Evolutionary conservation across 129 eudicot species (phyloP).

Genomic region (Heracleum sosnowskyi): DNA sequence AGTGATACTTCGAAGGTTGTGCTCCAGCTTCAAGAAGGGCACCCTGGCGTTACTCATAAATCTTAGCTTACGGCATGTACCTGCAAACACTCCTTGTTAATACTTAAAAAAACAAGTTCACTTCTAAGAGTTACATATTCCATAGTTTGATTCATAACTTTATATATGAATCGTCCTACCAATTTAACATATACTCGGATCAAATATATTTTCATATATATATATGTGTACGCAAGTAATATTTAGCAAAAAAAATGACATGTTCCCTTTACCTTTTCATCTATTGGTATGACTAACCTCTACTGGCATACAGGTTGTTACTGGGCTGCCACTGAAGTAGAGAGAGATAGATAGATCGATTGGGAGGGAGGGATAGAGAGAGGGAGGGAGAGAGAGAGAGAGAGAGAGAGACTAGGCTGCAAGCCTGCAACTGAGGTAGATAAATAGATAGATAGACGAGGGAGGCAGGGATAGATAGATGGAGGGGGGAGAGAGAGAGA

Average conservation of each 20-base stretch:
- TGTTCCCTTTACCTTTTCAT: neutral
- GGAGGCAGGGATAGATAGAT: no score
- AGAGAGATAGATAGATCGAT: no score
- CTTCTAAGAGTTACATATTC: neutral
- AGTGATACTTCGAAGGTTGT: slow-evolving; percentile 44
- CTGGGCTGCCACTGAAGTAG: neutral
- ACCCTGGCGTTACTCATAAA: slow-evolving; percentile 70
- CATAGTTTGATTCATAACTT: neutral
- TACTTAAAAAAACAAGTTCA: neutral
- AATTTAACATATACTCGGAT: neutral
- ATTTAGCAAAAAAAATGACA: neutral
- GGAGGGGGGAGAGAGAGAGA: no score
- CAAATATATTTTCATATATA: neutral
- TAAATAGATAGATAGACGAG: no score
- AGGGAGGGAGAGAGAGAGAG: no score
- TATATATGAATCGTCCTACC: neutral
- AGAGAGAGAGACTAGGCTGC: no score
- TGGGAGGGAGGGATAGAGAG: no score
- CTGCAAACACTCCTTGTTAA: slow-evolving; percentile 28
- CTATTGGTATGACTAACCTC: neutral
- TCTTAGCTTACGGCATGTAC: slow-evolving; percentile 57
- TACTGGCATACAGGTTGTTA: neutral
- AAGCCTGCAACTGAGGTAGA: no score
- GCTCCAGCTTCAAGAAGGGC: slow-evolving; percentile 70
- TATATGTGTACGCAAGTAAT: no score